phyloP scores from a whole-genome alignment of 208 protist species.

The Trichomonas tenax region DNA sequence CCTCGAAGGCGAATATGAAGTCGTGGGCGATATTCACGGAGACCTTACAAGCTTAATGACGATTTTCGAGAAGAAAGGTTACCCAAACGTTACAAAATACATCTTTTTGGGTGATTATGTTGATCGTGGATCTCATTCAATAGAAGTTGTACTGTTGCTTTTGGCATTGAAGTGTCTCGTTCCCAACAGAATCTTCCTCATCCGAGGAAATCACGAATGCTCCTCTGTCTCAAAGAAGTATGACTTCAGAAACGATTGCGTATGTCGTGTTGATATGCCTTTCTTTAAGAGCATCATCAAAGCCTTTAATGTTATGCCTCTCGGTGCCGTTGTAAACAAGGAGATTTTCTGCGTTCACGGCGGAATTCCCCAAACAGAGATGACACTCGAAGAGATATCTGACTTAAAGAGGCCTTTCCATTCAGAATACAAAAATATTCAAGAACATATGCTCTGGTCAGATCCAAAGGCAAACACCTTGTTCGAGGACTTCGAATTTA shows the following conservation, averaged over 20 bases:
- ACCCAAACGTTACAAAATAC: constrained; percentile 87
- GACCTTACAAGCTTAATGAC: constrained; percentile 57
- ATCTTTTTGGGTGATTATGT: constrained; percentile 69
- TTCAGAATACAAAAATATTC: neutral
- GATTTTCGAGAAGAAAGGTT: constrained; percentile 52
- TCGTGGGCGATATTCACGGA: constrained; percentile 10
- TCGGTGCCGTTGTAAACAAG: constrained; percentile 49
- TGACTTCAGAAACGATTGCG: constrained; percentile 65
- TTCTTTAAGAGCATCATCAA: constrained; percentile 60
- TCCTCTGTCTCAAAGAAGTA: constrained; percentile 74
- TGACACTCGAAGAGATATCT: constrained; percentile 64
- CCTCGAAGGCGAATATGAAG: neutral
- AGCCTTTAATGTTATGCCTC: constrained; percentile 62
- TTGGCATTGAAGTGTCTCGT: constrained; percentile 63
- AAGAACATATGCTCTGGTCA: neutral
- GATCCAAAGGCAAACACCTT: neutral
- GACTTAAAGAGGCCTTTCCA: constrained; percentile 39
- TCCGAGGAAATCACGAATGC: constrained; percentile 77
- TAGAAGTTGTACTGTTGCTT: constrained; percentile 72
- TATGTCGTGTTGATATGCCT: constrained; percentile 63
- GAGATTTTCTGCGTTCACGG: constrained; percentile 64
- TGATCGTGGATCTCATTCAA: constrained; percentile 31
- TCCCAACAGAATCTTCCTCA: constrained; percentile 60
- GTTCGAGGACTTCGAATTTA: neutral
- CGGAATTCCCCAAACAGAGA: constrained; percentile 55